phyloP scores from a whole-genome alignment of 1,284 basidiomycete genomes.

The Veloporphyrellus conicus region DNA sequence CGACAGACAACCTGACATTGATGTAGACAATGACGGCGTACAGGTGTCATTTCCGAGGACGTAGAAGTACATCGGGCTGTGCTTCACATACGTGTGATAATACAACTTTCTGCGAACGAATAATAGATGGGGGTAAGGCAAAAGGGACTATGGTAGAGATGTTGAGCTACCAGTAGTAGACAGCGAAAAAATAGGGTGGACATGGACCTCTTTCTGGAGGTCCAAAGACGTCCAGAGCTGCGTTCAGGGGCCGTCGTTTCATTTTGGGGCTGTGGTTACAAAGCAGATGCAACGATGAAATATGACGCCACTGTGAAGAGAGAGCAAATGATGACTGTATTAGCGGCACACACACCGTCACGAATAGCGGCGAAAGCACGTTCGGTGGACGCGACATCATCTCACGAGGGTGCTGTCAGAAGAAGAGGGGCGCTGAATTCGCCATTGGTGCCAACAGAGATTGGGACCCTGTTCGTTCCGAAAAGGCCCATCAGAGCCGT shows the following conservation, averaged over 20 bases:
- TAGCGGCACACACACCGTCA: not conserved
- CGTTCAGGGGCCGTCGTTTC: not conserved
- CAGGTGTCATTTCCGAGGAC: constrained; percentile 17
- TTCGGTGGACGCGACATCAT: not conserved
- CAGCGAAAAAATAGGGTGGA: not conserved
- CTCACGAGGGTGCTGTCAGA: not conserved
- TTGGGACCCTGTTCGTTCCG: constrained; percentile 4
- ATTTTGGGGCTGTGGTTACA: constrained; percentile 7
- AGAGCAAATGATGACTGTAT: constrained; percentile 1
- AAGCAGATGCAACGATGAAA: constrained; percentile 2
- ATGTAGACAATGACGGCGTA: not conserved
- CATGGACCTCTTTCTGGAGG: not conserved
- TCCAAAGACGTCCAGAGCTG: not conserved
- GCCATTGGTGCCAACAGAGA: constrained; percentile 2
- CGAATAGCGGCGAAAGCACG: not conserved
- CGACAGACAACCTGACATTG: not conserved
- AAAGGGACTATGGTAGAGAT: not conserved
- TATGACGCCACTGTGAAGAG: constrained; percentile 1
- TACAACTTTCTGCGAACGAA: not conserved
- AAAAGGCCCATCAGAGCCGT: not conserved
- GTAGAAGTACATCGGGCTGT: not conserved
- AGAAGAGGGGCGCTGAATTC: not conserved
- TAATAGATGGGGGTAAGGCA: too few relatives aligned
- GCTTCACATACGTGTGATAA: not conserved
- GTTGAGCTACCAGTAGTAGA: not conserved